phyloP scores from a whole-genome alignment of 2,329 filamentous ascomycete genomes.

The Aspergillus amoenus region DNA sequence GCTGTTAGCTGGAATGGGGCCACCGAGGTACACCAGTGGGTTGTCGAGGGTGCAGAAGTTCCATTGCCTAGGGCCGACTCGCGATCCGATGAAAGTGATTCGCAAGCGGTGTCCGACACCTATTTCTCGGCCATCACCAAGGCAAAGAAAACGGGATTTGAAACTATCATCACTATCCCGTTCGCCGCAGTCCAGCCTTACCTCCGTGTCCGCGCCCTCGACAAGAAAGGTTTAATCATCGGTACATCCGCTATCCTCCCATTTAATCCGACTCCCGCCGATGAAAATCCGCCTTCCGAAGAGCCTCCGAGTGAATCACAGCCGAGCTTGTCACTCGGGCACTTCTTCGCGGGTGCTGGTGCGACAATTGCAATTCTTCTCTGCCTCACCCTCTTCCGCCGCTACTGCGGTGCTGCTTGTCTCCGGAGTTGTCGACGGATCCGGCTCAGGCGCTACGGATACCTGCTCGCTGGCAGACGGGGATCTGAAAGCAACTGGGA shows the following conservation, averaged over 20 bases:
- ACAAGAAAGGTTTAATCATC: conserved; percentile 20
- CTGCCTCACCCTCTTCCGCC: conserved; percentile 1
- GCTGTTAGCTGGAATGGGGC: conserved; percentile 39
- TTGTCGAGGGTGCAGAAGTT: conserved; percentile 21
- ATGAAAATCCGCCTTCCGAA: conserved; percentile 7
- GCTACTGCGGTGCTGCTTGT: background rate
- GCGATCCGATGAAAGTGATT: background rate
- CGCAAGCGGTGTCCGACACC: background rate
- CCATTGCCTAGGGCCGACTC: background rate
- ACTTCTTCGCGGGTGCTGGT: background rate
- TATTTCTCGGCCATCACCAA: conserved; percentile 21
- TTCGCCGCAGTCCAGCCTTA: conserved; percentile 4
- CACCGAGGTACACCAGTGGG: conserved; percentile 34
- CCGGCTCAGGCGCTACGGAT: background rate
- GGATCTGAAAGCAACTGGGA: background rate
- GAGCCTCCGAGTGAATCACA: background rate
- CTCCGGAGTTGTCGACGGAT: background rate
- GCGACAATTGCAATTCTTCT: background rate
- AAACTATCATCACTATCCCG: conserved; percentile 28
- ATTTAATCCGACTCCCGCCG: conserved; percentile 21
- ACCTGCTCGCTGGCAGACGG: background rate
- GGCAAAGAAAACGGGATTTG: conserved; percentile 27
- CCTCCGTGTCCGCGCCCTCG: conserved; percentile 24
- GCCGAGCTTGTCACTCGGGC: background rate
- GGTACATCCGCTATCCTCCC: conserved; percentile 17